phyloP scores from a whole-genome alignment of 805 yeast genomes.

The Grigorovia yakushimaensis region DNA sequence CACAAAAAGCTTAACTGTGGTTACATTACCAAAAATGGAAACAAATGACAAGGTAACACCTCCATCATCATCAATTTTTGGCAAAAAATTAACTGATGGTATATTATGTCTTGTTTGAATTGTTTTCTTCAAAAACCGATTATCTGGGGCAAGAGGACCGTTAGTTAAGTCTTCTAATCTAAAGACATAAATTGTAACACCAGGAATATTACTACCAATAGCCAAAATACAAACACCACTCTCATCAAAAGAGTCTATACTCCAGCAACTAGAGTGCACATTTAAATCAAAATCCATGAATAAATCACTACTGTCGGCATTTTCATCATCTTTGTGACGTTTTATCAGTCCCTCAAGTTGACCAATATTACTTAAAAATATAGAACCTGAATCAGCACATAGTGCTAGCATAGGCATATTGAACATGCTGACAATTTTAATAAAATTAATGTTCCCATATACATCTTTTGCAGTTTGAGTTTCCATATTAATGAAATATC shows the following conservation, averaged over 20 bases:
- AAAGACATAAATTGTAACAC: conserved; percentile 10
- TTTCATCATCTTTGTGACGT: conserved; percentile 4
- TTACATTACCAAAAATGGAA: conserved; percentile 16
- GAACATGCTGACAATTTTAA: neutral
- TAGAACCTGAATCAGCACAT: conserved; percentile 49
- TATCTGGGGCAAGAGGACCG: neutral
- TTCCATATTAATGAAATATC: neutral
- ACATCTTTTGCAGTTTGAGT: neutral
- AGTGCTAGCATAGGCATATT: conserved; percentile 27
- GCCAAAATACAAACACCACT: conserved; percentile 10
- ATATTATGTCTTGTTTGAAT: conserved; percentile 11
- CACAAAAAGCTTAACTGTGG: conserved; percentile 10
- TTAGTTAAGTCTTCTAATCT: no score
- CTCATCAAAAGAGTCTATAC: conserved; percentile 13
- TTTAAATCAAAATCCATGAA: conserved; percentile 7
- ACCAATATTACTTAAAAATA: conserved; percentile 26
- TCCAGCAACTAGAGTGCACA: conserved; percentile 16
- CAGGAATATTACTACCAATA: conserved; percentile 17
- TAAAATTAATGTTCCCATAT: neutral
- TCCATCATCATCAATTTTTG: conserved; percentile 6
- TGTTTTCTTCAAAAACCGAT: neutral
- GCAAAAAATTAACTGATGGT: conserved; percentile 13
- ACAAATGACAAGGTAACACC: conserved; percentile 10
- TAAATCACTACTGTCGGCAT: no score
- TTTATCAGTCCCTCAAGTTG: conserved; percentile 6